A percentile compares a stretch with the other conserved stretches of the same genome.
Conservation (phyloP, 1,139 yeast species). For the Candida neerlandica region DNA sequence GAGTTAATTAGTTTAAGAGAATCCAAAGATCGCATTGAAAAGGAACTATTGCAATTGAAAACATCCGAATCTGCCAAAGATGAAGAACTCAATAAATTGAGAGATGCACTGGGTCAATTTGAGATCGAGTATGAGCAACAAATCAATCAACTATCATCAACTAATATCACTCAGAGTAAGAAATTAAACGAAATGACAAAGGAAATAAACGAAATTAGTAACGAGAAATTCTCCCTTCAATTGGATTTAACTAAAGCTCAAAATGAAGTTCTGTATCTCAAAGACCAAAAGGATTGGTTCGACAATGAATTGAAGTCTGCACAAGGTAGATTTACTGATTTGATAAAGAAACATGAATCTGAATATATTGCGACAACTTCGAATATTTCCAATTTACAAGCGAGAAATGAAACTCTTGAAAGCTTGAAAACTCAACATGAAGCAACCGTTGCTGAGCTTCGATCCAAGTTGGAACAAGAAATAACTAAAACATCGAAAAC, state of each 20-base stretch:
- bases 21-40: conserved; percentile 7
- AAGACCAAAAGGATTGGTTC: conserved; percentile 49
- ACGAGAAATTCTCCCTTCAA: conserved; percentile 43
- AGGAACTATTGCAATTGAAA: conserved; percentile 10
- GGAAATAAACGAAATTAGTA: conserved; percentile 38
- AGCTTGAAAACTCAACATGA: conserved; percentile 22
- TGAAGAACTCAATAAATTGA: conserved; percentile 13
- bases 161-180: conserved; percentile 51
- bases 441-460: conserved; percentile 20
- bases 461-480: conserved; percentile 46
- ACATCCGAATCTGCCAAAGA: conserved; percentile 9
- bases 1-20: conserved; percentile 19
- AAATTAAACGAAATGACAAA: conserved; percentile 39
- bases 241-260: conserved; percentile 43
- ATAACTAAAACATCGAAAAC: conserved; percentile 37
- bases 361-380: conserved; percentile 35
- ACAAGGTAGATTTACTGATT: conserved; percentile 41
- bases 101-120: conserved; percentile 11
- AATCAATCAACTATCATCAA: conserved; percentile 49
- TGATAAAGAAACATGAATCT: conserved; percentile 42
- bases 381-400: conserved; percentile 29
- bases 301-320: conserved; percentile 46
- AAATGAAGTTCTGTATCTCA: conserved; percentile 37
- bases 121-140: conserved; percentile 21
- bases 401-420: conserved; percentile 29